phyloP scores from a whole-genome alignment of 2,329 filamentous ascomycete genomes.

The Clonostachys solani region DNA sequence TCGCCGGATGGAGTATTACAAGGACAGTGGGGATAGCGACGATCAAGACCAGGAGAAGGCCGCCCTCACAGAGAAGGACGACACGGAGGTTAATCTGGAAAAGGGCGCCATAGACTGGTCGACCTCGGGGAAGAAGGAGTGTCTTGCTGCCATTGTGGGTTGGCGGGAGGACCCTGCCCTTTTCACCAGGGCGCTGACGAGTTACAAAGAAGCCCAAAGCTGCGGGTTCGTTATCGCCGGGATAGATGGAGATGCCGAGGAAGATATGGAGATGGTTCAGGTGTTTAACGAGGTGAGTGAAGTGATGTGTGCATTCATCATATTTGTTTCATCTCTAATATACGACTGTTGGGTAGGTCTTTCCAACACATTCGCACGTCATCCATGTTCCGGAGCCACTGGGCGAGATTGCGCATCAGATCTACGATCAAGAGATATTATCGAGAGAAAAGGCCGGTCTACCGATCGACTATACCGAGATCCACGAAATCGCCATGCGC shows the following conservation, averaged over 20 bases:
- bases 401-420: slow-evolving; percentile 10
- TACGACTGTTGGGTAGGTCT: not conserved
- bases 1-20: slow-evolving; percentile 9
- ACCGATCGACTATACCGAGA: slow-evolving; percentile 6
- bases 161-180: slow-evolving; percentile 14
- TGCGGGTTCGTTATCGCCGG: slow-evolving; percentile 12
- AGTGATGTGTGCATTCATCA: no score
- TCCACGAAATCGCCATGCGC: slow-evolving; percentile 8
- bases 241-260: slow-evolving; percentile 13
- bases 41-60: slow-evolving; percentile 5
- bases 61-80: not conserved
- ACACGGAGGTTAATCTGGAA: not conserved
- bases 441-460: slow-evolving; percentile 5
- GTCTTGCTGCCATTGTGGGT: slow-evolving; percentile 14
- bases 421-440: slow-evolving; percentile 7
- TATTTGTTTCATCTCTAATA: no score
- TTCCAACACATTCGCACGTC: slow-evolving; percentile 8
- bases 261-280: slow-evolving; percentile 13
- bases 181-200: slow-evolving; percentile 12
- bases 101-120: not conserved
- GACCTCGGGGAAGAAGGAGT: slow-evolving; percentile 6
- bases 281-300: slow-evolving; percentile 13
- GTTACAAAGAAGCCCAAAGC: slow-evolving; percentile 9
- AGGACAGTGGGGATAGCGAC: slow-evolving; percentile 4
- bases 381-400: slow-evolving; percentile 13